Conservation (phyloP, 2,329 filamentous ascomycete genomes). For the Fusarium musae region DNA sequence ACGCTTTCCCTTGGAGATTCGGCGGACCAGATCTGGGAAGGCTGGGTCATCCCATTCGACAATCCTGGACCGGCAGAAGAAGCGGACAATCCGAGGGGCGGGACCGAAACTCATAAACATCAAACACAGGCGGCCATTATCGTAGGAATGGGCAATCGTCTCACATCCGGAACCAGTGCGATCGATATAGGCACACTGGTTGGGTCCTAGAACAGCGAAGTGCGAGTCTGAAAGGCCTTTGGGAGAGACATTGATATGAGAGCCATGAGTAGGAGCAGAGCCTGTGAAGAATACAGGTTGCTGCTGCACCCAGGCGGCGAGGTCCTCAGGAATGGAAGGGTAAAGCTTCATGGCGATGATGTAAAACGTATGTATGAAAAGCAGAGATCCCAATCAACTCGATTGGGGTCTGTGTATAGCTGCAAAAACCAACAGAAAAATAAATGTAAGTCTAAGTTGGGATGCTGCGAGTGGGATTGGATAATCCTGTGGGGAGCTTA, state of each 20-base stretch:
- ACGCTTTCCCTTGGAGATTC: constrained; percentile 51
- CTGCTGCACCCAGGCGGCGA: constrained; percentile 70
- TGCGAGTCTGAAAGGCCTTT: constrained; percentile 75
- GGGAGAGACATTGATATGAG: constrained; percentile 80
- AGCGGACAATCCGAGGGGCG: constrained; percentile 69
- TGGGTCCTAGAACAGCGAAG: constrained; percentile 69
- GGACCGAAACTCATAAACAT: constrained; percentile 76
- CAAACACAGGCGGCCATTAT: constrained; percentile 79
- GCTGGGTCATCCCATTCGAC: constrained; percentile 67
- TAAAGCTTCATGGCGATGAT: constrained; percentile 67
- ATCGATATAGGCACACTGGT: constrained; percentile 76
- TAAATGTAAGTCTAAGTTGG: constrained; percentile 26
- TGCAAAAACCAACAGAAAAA: constrained; percentile 22
- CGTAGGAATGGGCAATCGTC: constrained; percentile 79
- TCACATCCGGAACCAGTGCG: constrained; percentile 80
- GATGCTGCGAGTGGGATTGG: constrained; percentile 27
- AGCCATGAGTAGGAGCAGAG: constrained; percentile 73
- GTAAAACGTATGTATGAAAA: constrained; percentile 37
- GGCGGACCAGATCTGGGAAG: constrained; percentile 61
- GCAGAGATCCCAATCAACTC: constrained; percentile 25
- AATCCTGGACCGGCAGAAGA: constrained; percentile 69
- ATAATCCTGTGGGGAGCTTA: constrained; percentile 18
- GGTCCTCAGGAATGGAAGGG: constrained; percentile 62
- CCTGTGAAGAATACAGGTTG: constrained; percentile 82
- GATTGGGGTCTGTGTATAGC: constrained; percentile 24